Conservation (phyloP, 1,284 basidiomycete species). For the Tilletia setariae region DNA sequence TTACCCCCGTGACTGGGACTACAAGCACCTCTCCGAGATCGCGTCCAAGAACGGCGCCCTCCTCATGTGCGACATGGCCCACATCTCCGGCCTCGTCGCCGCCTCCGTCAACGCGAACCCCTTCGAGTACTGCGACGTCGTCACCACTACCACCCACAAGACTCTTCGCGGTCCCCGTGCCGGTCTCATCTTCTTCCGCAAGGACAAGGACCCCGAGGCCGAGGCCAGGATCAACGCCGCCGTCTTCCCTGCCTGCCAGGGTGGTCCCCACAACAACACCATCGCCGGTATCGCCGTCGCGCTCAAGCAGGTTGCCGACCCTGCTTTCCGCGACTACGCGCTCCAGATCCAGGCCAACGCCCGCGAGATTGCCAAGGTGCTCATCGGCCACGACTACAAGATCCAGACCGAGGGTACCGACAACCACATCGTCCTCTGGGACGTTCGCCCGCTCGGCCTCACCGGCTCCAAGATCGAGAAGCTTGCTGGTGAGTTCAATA, state of each 20-base stretch:
- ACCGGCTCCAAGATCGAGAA: constrained; percentile 98
- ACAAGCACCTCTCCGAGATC: constrained; percentile 70
- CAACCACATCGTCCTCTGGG: constrained; percentile 98
- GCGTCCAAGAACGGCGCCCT: constrained; percentile 86
- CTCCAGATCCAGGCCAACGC: constrained; percentile 76
- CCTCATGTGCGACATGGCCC: constrained; percentile 79
- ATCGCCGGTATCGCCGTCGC: constrained; percentile 94
- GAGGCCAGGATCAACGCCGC: constrained; percentile 96
- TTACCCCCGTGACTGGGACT: constrained; percentile 90
- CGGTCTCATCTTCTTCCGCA: constrained; percentile 98
- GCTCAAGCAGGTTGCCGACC: constrained; percentile 87
- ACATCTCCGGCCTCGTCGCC: constrained; percentile 92
- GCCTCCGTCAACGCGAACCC: constrained; percentile 88
- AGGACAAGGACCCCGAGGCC: constrained; percentile 79
- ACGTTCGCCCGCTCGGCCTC: constrained; percentile 87
- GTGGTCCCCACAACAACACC: constrained; percentile 98
- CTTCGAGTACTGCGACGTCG: constrained; percentile 92
- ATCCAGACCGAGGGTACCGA: constrained; percentile 96
- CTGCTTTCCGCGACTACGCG: constrained; percentile 87
- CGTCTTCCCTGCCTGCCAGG: constrained; percentile 99
- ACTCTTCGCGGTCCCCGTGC: constrained; percentile 97
- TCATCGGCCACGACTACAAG: constrained; percentile 62
- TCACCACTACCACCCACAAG: constrained; percentile 72
- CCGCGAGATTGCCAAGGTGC: constrained; percentile 48
- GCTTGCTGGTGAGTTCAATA: constrained; percentile 63